phyloP scores from a whole-genome alignment of 208 protist species.

The Vickermania ingenoplastis region DNA sequence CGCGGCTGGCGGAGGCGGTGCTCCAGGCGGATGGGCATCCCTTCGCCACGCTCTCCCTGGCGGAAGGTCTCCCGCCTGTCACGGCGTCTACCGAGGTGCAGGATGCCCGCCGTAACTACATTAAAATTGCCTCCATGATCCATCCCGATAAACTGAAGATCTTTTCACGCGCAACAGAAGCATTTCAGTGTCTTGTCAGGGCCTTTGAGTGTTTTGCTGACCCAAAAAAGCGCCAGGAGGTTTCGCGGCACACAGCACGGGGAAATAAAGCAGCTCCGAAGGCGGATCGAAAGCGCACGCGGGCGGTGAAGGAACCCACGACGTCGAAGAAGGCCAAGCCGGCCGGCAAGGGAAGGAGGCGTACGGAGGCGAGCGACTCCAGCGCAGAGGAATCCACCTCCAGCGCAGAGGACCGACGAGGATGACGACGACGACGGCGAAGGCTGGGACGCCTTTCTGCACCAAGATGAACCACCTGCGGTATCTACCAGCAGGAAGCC shows the following conservation, averaged over 20 bases:
- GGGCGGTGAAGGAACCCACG: background rate
- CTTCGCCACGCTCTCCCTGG: slow-evolving; percentile 55
- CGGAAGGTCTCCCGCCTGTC: slow-evolving; percentile 44
- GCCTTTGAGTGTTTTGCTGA: slow-evolving; percentile 75
- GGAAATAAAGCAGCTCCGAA: background rate
- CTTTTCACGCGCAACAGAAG: slow-evolving; percentile 66
- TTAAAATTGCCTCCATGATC: slow-evolving; percentile 57
- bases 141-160: slow-evolving; percentile 76
- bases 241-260: background rate
- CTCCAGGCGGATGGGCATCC: slow-evolving; percentile 34
- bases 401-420: background rate
- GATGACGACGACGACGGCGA: background rate
- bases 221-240: slow-evolving; percentile 25
- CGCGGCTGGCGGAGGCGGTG: slow-evolving; percentile 25
- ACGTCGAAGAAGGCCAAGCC: background rate
- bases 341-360: slow-evolving; percentile 4
- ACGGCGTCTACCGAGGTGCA: slow-evolving; percentile 35
- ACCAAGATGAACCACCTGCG: slow-evolving; percentile 16
- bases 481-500: slow-evolving; percentile 70
- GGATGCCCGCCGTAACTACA: slow-evolving; percentile 75
- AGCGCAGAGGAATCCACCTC: background rate
- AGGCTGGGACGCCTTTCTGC: background rate
- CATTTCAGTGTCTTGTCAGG: slow-evolving; percentile 71
- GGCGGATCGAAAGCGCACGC: background rate
- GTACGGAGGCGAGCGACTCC: background rate